Evolutionary conservation across 2,329 filamentous ascomycete species (phyloP), one percentile per base, ranked within the genome.

Genomic region (Paracoccidioides brasiliensis): DNA sequence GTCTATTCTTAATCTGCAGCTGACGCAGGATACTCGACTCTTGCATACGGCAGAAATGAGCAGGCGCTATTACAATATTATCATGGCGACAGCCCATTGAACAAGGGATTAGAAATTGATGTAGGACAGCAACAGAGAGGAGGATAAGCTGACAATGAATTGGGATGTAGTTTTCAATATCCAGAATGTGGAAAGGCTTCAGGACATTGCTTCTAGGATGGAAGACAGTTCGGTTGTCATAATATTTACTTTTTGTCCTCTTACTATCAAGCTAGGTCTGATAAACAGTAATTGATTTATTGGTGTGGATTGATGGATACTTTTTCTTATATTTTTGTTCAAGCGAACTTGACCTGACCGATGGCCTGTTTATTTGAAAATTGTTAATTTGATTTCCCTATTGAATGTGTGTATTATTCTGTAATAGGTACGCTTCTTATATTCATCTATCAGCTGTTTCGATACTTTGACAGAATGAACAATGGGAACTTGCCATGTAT

Each of bases 1-100:
- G 8, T 64, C 66, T 45, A 67, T 74, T 33, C 68, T 76, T 4
- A 65, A 67, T 41, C 64, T 74, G 9, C 71, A 72, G 40, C 63
- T 91, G 53, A 88, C 86, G 4, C 84, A 88, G 62, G 86, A 91
- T 67, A 79, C 82, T 42, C 80, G 85, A 62, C 71, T 89, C 57
- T 77, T 80, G 62, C 85, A 90, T 68, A 84, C 85, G 7, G 79
- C 83, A 38, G 81, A 86, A 58, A 74, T 89, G 61, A 84, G 85
- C 61, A 76, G 84, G 63, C 78, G 79, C 55, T 87, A 87, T 64
- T 89, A 87, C 68, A 76, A 77, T 57, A 78, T 79, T 56, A 75
- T 86, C 43, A 82, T 85, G 79, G 78, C 73, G 6, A 52, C 50
- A 5, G 50, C 38, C 38, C 38, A 52, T 42, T 52, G 38, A 72